Conservation (phyloP, 208 protist genomes). For the Vickermania ingenoplastis region DNA sequence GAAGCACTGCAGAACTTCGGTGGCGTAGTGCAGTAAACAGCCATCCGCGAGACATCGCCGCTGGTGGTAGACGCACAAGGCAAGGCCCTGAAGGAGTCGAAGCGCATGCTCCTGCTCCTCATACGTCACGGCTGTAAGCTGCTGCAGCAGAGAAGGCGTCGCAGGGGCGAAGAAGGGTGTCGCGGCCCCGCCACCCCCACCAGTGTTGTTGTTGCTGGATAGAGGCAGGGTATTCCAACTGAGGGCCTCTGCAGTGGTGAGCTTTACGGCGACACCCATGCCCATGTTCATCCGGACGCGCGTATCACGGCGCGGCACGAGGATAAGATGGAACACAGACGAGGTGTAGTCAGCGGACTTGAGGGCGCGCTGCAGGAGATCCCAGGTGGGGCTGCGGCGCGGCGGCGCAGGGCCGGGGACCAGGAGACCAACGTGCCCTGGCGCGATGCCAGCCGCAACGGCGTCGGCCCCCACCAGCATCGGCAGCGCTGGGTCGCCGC, state of each 20-base stretch:
- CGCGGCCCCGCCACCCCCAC: not conserved
- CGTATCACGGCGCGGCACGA: slow-evolving; percentile 43
- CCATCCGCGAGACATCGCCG: slow-evolving; percentile 54
- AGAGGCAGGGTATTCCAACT: slow-evolving; percentile 22
- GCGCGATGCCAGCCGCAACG: not conserved
- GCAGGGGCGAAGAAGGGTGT: not conserved
- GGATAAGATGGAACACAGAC: slow-evolving; percentile 46
- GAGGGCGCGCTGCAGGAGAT: slow-evolving; percentile 52
- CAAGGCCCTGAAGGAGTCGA: slow-evolving; percentile 72
- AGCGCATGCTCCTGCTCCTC: slow-evolving; percentile 77
- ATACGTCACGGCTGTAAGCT: slow-evolving; percentile 58
- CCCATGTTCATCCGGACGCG: slow-evolving; percentile 38
- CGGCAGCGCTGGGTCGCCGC: not conserved
- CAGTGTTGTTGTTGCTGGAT: not conserved
- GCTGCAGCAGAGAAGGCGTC: slow-evolving; percentile 16
- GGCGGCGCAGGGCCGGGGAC: not conserved
- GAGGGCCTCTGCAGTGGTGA: slow-evolving; percentile 20
- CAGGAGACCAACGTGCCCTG: not conserved
- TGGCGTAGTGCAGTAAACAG: slow-evolving; percentile 60
- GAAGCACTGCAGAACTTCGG: slow-evolving; percentile 75
- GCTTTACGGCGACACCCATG: slow-evolving; percentile 19
- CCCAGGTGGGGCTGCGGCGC: slow-evolving; percentile 31
- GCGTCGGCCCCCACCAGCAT: not conserved
- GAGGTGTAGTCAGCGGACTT: slow-evolving; percentile 42
- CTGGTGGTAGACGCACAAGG: slow-evolving; percentile 62